Conservation (phyloP, 345 rosid genomes). For the Trapa incisa region DNA sequence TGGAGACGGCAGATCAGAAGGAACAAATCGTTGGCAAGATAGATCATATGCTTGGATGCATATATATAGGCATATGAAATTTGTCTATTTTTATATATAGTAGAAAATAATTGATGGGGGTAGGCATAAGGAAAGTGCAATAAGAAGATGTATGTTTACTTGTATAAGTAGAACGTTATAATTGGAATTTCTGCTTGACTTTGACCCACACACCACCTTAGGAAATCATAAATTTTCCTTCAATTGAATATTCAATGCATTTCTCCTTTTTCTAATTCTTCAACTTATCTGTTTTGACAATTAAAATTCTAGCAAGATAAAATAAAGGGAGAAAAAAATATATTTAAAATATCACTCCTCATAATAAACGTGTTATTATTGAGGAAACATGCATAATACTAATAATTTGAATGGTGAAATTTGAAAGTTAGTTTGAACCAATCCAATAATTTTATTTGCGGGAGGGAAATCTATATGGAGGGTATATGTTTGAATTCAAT, state of each 20-base stretch:
- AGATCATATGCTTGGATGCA: background rate
- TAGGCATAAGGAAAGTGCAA: background rate
- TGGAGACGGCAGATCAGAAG: background rate
- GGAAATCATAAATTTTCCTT: constrained; percentile 17
- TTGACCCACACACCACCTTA: constrained; percentile 5
- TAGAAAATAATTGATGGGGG: background rate
- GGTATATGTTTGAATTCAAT: too few species aligned
- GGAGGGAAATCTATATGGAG: too few species aligned
- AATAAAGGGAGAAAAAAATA: background rate
- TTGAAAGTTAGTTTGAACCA: too few species aligned
- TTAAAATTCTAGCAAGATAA: background rate
- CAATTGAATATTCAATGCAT: background rate
- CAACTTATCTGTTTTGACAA: background rate
- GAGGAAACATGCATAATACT: background rate
- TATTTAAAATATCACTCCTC: background rate
- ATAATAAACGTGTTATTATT: background rate
- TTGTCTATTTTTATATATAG: background rate
- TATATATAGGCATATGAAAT: too few species aligned
- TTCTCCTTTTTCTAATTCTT: background rate
- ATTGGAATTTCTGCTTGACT: constrained; percentile 1
- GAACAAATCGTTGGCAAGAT: background rate
- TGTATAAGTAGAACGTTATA: constrained; percentile 7
- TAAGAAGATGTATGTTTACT: background rate
- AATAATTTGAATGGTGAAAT: too few species aligned
- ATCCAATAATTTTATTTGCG: too few species aligned